phyloP scores from a whole-genome alignment of 2,329 filamentous ascomycete genomes.

The Mollisia scopiformis region DNA sequence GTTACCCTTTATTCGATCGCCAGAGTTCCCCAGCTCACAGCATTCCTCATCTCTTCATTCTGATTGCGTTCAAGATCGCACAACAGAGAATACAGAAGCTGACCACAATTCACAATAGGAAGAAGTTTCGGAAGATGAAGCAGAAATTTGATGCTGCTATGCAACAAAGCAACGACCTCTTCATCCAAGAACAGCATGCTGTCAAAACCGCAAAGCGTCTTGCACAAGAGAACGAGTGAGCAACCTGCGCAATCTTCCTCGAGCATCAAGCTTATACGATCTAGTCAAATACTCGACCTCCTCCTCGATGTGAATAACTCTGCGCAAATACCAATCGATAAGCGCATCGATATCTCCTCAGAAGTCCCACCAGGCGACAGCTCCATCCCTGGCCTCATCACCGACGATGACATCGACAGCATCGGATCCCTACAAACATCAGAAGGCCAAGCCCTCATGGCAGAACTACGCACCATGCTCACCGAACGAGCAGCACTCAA shows the following conservation, averaged over 20 bases:
- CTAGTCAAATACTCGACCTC: conserved; percentile 83
- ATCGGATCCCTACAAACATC: conserved; percentile 28
- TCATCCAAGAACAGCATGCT: conserved; percentile 80
- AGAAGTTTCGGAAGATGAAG: conserved; percentile 95
- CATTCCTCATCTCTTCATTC: neutral
- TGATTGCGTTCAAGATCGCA: neutral
- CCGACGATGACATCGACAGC: conserved; percentile 28
- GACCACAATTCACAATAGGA: conserved; percentile 67
- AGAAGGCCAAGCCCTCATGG: conserved; percentile 30
- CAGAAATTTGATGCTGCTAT: conserved; percentile 77
- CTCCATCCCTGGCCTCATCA: conserved; percentile 30
- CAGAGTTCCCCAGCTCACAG: conserved; percentile 15
- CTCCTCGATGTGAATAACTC: conserved; percentile 89
- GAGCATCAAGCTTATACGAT: conserved; percentile 2
- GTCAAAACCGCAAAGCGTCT: conserved; percentile 80
- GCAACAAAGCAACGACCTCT: conserved; percentile 80
- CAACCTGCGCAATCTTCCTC: neutral
- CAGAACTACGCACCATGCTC: conserved; percentile 30
- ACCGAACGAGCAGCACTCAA: conserved; percentile 25
- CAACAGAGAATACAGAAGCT: neutral
- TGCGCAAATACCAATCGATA: conserved; percentile 73
- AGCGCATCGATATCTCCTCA: conserved; percentile 71
- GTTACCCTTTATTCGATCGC: neutral
- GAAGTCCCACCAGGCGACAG: conserved; percentile 25
- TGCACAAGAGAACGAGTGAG: conserved; percentile 90